A percentile compares a stretch with the other conserved stretches of the same genome.
Evolutionary conservation across 805 yeast genomes (phyloP).

Genomic region (Cyberlindnera maritima): DNA sequence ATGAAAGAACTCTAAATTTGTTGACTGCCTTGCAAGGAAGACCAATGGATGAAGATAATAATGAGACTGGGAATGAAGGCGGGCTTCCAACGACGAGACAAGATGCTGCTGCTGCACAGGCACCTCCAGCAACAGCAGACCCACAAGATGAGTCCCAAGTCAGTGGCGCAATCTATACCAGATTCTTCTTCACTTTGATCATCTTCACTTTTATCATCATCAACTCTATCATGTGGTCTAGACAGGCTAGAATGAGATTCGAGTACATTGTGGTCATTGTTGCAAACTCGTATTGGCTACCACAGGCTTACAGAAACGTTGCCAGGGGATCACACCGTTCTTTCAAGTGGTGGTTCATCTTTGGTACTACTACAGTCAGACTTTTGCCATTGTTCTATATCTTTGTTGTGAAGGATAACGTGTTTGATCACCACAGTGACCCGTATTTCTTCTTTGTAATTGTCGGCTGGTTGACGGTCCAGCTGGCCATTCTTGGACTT

Average conservation of each 20-base stretch:
- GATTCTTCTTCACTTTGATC: slow-evolving; percentile 54
- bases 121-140: slow-evolving; percentile 7
- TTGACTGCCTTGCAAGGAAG: slow-evolving; percentile 66
- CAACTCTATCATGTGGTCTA: slow-evolving; percentile 64
- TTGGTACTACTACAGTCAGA: slow-evolving; percentile 63
- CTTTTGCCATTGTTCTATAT: slow-evolving; percentile 65
- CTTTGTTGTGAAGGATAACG: slow-evolving; percentile 49
- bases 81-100: slow-evolving; percentile 24
- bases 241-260: slow-evolving; percentile 46
- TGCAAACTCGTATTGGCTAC: slow-evolving; percentile 79
- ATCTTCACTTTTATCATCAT: slow-evolving; percentile 54
- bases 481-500: slow-evolving; percentile 52
- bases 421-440: slow-evolving; percentile 70
- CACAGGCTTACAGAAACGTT: slow-evolving; percentile 80
- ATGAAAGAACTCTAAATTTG: slow-evolving; percentile 65
- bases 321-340: slow-evolving; percentile 65
- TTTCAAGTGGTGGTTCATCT: slow-evolving; percentile 71
- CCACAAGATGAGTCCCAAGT: slow-evolving; percentile 51
- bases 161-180: slow-evolving; percentile 54
- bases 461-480: slow-evolving; percentile 55
- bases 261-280: slow-evolving; percentile 53
- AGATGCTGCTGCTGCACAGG: slow-evolving; percentile 12
- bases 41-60: slow-evolving; percentile 34
- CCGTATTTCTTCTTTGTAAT: slow-evolving; percentile 45
- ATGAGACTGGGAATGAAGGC: neutral